phyloP scores from a whole-genome alignment of 176 grass and related monocot species.

The Thinopyrum elongatum region DNA sequence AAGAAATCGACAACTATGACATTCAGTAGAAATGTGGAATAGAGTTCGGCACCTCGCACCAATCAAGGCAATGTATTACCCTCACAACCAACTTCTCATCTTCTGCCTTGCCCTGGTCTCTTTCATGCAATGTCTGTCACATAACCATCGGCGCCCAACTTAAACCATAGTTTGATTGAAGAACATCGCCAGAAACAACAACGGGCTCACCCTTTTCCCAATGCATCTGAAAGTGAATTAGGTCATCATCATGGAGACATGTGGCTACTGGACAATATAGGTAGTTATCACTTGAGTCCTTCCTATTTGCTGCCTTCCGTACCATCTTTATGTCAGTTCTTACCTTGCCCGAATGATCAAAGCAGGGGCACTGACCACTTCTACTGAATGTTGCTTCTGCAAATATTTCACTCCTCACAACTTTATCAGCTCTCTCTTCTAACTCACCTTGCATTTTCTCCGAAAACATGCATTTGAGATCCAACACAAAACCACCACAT shows the following conservation, averaged over 20 bases:
- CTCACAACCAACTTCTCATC: constrained; percentile 43
- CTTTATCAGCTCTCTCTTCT: constrained; percentile 44
- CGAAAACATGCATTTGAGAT: constrained; percentile 7
- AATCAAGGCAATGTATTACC: constrained; percentile 81
- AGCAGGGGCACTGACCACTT: constrained; percentile 39
- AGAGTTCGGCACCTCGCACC: constrained; percentile 57
- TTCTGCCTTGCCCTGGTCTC: constrained; percentile 22
- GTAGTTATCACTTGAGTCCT: constrained; percentile 25
- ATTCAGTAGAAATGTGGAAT: background rate
- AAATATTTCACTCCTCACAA: constrained; percentile 30
- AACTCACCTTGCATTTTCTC: background rate
- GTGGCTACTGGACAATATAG: constrained; percentile 54
- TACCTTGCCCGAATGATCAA: constrained; percentile 24
- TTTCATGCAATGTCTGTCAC: constrained; percentile 76
- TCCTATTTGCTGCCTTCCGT: constrained; percentile 39
- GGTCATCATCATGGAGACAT: constrained; percentile 45
- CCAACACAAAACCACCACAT: constrained; percentile 38
- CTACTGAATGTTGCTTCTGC: background rate
- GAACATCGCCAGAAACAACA: constrained; percentile 61
- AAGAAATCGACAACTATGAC: too few relatives aligned
- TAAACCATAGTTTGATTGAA: constrained; percentile 58
- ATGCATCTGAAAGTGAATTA: constrained; percentile 21
- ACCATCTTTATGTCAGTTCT: background rate
- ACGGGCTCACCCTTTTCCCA: constrained; percentile 63
- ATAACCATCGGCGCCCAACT: constrained; percentile 90